Conservation (phyloP, 257 asterid species). For the Forsythia suspensa region DNA sequence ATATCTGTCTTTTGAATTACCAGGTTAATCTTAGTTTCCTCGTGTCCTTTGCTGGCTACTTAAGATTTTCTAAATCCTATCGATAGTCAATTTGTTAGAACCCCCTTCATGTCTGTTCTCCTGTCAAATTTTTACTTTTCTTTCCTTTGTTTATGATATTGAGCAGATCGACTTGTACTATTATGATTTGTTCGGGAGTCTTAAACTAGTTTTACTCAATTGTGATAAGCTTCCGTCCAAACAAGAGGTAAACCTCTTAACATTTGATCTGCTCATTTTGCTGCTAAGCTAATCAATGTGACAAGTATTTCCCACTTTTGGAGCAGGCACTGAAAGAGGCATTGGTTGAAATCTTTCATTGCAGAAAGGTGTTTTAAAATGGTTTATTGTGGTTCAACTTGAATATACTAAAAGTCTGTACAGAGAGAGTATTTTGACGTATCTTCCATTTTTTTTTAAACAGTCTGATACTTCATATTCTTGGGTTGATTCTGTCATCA, state of each 20-base stretch:
- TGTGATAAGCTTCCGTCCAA: constrained; percentile 57
- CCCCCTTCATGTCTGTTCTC: neutral
- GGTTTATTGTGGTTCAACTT: constrained; percentile 7
- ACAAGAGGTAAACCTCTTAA: constrained; percentile 52
- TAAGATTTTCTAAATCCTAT: neutral
- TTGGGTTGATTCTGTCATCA: constrained; percentile 43
- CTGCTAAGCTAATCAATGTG: constrained; percentile 22
- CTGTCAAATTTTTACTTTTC: constrained; percentile 10
- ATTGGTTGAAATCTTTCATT: constrained; percentile 64
- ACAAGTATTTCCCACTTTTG: constrained; percentile 24
- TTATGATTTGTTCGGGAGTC: constrained; percentile 82
- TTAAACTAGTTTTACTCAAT: constrained; percentile 63
- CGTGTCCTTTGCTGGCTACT: neutral
- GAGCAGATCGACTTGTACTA: constrained; percentile 76
- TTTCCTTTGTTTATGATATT: constrained; percentile 8
- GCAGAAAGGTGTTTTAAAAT: constrained; percentile 49
- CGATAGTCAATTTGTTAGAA: neutral
- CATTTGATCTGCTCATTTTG: constrained; percentile 18
- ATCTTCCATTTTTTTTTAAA: constrained; percentile 15
- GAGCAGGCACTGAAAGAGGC: constrained; percentile 70
- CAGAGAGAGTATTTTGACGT: constrained; percentile 10
- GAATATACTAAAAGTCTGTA: constrained; percentile 11
- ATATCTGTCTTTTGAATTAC: constrained; percentile 1
- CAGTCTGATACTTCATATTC: constrained; percentile 48
- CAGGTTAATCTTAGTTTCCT: neutral